phyloP scores from a whole-genome alignment of 2,329 filamentous ascomycete species.

The Rugonectria rugulosa region DNA sequence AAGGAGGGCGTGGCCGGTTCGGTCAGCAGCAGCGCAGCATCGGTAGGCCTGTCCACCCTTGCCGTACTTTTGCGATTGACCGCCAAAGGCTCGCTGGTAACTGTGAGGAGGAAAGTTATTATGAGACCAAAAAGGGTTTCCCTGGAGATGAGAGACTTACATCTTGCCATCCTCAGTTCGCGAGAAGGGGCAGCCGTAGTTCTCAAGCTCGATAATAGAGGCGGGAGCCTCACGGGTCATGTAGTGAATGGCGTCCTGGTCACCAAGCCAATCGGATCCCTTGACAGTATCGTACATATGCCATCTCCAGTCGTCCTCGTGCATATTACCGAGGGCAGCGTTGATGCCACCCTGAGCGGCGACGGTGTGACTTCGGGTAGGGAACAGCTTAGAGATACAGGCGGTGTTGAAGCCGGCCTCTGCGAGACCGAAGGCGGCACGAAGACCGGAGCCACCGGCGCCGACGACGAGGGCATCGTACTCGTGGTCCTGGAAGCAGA shows the following conservation, averaged over 20 bases:
- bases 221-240: constrained; percentile 95
- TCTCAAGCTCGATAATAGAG: constrained; percentile 93
- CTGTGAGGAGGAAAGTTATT: constrained; percentile 50
- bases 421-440: constrained; percentile 84
- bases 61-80: constrained; percentile 92
- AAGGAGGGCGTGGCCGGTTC: constrained; percentile 95
- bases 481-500: constrained; percentile 80
- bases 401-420: constrained; percentile 91
- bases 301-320: constrained; percentile 98
- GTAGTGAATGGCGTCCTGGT: constrained; percentile 98
- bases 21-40: constrained; percentile 94
- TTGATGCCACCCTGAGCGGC: constrained; percentile 87
- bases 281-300: constrained; percentile 99
- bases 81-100: constrained; percentile 98
- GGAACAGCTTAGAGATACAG: constrained; percentile 87
- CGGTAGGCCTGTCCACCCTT: constrained; percentile 98
- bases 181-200: constrained; percentile 97
- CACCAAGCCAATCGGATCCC: constrained; percentile 95
- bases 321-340: constrained; percentile 92
- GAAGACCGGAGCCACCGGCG: constrained; percentile 81
- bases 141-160: constrained; percentile 54
- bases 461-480: constrained; percentile 97
- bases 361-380: constrained; percentile 85
- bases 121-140: neutral
- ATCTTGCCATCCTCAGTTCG: constrained; percentile 97